Conservation (phyloP, 805 yeast genomes). For the Myxozyma lipomycoides region DNA sequence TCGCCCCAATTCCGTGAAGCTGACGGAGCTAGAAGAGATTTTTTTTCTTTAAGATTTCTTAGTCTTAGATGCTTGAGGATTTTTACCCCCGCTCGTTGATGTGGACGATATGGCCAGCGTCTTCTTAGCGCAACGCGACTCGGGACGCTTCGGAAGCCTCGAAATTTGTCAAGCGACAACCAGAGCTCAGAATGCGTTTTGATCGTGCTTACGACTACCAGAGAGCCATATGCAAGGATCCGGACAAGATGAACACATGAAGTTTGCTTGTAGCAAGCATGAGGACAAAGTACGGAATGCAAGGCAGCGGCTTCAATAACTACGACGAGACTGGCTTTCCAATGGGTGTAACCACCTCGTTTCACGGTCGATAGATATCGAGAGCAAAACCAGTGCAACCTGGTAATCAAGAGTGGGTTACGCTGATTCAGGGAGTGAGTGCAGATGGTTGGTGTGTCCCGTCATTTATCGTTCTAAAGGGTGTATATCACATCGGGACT, state of each 20-base stretch:
- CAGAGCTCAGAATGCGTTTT: too few relatives aligned
- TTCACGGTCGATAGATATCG: slow-evolving; percentile 1
- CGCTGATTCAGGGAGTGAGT: slow-evolving; percentile 12
- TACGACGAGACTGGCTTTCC: slow-evolving; percentile 7
- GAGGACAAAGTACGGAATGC: not conserved
- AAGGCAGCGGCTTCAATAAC: slow-evolving; percentile 6
- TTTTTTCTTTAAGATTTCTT: slow-evolving; percentile 1
- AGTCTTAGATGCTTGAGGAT: slow-evolving; percentile 7
- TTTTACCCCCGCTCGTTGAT: slow-evolving; percentile 3
- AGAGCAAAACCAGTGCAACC: not conserved
- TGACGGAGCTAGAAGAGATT: not conserved
- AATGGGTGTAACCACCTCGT: slow-evolving; percentile 4
- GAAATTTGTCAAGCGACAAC: not conserved
- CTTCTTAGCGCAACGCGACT: not conserved
- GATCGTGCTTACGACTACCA: too few relatives aligned
- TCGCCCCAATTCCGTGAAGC: not conserved
- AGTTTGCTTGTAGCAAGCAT: too few relatives aligned
- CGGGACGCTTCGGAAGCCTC: not conserved
- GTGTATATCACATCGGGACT: not conserved
- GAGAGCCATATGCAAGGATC: too few relatives aligned
- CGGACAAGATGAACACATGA: too few relatives aligned
- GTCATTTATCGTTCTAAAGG: slow-evolving; percentile 8
- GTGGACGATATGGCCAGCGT: slow-evolving; percentile 6
- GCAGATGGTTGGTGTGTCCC: too few relatives aligned
- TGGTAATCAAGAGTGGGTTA: slow-evolving; percentile 9